Evolutionary conservation across 2,329 filamentous ascomycete genomes (phyloP), one percentile per base, ranked within the genome.

Genomic region (Cladosporium sp.): DNA sequence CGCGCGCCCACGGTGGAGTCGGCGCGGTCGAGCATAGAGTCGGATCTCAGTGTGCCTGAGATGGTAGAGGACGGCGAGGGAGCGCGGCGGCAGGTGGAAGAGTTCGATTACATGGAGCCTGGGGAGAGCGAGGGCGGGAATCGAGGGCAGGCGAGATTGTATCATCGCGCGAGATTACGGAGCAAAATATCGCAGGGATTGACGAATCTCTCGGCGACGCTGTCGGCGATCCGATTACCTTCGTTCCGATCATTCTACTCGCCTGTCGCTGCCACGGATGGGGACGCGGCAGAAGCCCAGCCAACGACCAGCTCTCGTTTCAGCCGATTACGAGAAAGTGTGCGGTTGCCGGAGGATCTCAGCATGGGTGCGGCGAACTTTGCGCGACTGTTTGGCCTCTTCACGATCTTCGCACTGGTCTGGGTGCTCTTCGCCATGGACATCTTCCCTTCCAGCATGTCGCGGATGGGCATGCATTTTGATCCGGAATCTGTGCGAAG

Each of bases 341-440:
- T 49, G 43, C 19, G n/a, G 35, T 73, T 71, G 54, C 72, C 74
- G 43, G 73, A 78, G 35, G 70, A 76, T 53, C 76, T 74, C 56
- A 66, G 66, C 46, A 74, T 81, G 16, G 76, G 76, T n/a, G 81
- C 78, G 63, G 77, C 93, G 4, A 74, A 92, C 19, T 68, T 91
- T 42, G 85, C 85, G 37, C 82, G 92, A 31, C 67, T 93, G 33
- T 78, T 89, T 54, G 90, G 86, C 2, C 73, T 95, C 10, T 73
- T 90, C 44, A 72, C 95, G 43, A 83, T 97, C 10, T 74, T 91
- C 43, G 80, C 82, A 14, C 78, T 95, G 56, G 77, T 95, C 41
- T 97, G 95, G 70, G 73, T 92, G 49, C 76, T 97, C 46, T 91
- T 97, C 65, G 81, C 91, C 57, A 89, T 87, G 66, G 87, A 95